Conservation (phyloP, 345 rosid species). For the Eucalyptus pauciflora region DNA sequence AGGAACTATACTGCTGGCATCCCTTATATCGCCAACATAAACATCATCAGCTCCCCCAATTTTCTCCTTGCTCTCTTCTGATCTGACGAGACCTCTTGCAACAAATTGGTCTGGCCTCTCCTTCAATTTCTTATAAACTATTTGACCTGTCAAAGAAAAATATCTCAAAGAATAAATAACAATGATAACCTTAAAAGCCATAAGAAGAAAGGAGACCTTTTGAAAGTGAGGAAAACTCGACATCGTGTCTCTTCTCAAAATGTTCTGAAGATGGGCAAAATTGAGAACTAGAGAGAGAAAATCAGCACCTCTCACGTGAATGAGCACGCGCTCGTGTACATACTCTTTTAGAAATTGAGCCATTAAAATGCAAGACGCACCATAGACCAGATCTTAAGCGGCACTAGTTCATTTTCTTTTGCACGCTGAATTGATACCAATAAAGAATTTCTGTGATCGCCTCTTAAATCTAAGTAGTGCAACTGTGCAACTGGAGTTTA, state of each 20-base stretch:
- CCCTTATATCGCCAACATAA: slow-evolving; percentile 67
- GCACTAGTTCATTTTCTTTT: background rate
- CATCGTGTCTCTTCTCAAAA: background rate
- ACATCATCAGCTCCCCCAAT: slow-evolving; percentile 74
- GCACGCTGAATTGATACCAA: background rate
- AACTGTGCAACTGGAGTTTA: background rate
- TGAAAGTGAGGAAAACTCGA: background rate
- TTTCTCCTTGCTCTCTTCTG: slow-evolving; percentile 78
- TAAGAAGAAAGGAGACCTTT: background rate
- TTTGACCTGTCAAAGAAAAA: slow-evolving; percentile 40
- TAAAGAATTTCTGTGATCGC: background rate
- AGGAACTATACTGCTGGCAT: slow-evolving; percentile 33
- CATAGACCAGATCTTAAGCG: background rate
- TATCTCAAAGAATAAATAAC: background rate
- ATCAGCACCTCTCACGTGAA: background rate
- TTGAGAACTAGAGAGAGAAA: background rate
- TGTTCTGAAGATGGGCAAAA: background rate
- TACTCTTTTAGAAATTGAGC: background rate
- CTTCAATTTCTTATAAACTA: slow-evolving; percentile 75
- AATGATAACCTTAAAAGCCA: background rate
- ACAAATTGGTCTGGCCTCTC: slow-evolving; percentile 67
- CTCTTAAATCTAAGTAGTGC: background rate
- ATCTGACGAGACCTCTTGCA: slow-evolving; percentile 75
- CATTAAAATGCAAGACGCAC: background rate
- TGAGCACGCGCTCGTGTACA: background rate